Percentiles rank a stretch among this genome's conserved stretches.
phyloP scores from a whole-genome alignment of 352 stramenopile species.

The Globisporangium nagaii region DNA sequence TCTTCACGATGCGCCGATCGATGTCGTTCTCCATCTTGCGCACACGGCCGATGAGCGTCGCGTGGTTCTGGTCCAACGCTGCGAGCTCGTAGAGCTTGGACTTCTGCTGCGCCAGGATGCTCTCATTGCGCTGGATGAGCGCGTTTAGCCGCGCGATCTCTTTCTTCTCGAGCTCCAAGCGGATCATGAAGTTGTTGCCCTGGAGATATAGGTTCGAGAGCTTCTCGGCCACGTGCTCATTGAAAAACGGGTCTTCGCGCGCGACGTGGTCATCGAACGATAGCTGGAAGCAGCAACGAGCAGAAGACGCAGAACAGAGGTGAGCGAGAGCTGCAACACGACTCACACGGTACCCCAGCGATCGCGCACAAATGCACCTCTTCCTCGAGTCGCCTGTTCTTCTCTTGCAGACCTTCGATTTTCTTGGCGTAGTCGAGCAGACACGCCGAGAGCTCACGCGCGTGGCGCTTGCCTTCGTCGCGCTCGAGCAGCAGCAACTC shows the following conservation, averaged over 20 bases:
- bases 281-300: constrained; percentile 28
- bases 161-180: constrained; percentile 69
- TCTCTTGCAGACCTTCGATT: constrained; percentile 68
- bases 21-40: constrained; percentile 84
- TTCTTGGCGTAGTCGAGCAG: constrained; percentile 73
- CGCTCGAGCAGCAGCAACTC: constrained; percentile 62
- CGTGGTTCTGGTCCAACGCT: constrained; percentile 65
- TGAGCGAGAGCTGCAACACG: too few relatives aligned
- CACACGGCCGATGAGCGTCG: constrained; percentile 45
- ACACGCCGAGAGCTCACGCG: constrained; percentile 52
- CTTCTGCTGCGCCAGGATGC: constrained; percentile 55
- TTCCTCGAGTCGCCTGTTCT: constrained; percentile 71
- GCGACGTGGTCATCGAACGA: constrained; percentile 68
- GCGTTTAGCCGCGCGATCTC: constrained; percentile 58
- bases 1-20: constrained; percentile 74
- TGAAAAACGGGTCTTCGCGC: constrained; percentile 73
- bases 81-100: constrained; percentile 72
- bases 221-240: constrained; percentile 66
- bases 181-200: constrained; percentile 81
- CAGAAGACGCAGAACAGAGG: not conserved
- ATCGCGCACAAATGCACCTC: too few relatives aligned
- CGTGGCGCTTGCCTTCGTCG: constrained; percentile 70
- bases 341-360: too few relatives aligned
- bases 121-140: constrained; percentile 66
- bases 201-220: constrained; percentile 72